Percentiles rank a stretch among this genome's conserved stretches.
Evolutionary conservation across 1,139 yeast species (phyloP).

Genomic region (Geotrichum klebahnii): DNA sequence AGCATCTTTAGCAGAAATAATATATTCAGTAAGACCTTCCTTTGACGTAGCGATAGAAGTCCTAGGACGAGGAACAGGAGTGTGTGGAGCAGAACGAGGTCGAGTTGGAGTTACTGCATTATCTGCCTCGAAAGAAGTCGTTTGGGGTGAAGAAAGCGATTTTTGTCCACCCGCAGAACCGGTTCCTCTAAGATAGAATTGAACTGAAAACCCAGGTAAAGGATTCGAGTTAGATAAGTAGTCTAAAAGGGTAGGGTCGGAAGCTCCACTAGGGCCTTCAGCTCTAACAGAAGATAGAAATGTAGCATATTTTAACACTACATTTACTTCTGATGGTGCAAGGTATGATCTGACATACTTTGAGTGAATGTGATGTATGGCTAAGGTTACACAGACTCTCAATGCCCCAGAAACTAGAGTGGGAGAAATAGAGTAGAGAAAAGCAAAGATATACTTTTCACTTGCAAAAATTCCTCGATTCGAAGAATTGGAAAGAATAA

Average conservation of each 20-base stretch:
- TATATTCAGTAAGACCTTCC: constrained; percentile 32
- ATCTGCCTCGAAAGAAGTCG: constrained; percentile 6
- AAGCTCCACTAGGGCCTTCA: constrained; percentile 16
- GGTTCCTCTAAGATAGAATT: constrained; percentile 29
- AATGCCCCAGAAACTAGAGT: constrained; percentile 59
- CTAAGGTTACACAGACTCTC: constrained; percentile 58
- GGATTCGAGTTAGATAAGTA: constrained; percentile 30
- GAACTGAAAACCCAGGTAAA: constrained; percentile 30
- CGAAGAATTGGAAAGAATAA: constrained; percentile 65
- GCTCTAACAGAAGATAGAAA: constrained; percentile 31
- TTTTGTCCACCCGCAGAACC: constrained; percentile 13
- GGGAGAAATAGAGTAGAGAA: constrained; percentile 59
- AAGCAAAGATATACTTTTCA: constrained; percentile 55
- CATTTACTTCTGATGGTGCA: constrained; percentile 32
- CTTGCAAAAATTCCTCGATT: constrained; percentile 67
- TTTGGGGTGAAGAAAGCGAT: constrained; percentile 16
- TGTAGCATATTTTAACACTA: constrained; percentile 34
- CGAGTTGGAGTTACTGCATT: constrained; percentile 10
- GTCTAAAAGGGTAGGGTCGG: constrained; percentile 25
- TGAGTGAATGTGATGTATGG: constrained; percentile 52
- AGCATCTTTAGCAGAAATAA: constrained; percentile 32
- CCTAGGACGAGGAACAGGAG: background rate
- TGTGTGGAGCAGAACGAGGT: constrained; percentile 9
- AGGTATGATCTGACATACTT: constrained; percentile 44
- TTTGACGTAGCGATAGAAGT: constrained; percentile 8